Conservation (phyloP, 164 flowering plant genomes). For the Annona cherimola region DNA sequence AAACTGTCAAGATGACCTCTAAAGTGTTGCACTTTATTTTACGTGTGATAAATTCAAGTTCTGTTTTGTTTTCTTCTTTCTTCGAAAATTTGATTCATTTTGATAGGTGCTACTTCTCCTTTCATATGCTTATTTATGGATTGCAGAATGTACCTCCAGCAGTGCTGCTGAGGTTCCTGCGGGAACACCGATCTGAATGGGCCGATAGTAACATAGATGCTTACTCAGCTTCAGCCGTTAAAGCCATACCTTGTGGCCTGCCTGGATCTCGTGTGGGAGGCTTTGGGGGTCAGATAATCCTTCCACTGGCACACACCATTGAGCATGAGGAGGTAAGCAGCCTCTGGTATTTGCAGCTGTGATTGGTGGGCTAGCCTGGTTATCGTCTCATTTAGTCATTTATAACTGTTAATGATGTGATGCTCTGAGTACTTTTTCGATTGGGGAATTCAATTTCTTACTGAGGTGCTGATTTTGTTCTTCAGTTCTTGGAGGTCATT, state of each 20-base stretch:
- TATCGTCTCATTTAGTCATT: background rate
- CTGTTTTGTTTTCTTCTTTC: background rate
- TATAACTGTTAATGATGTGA: background rate
- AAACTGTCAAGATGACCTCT: too few species aligned
- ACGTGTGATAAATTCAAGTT: background rate
- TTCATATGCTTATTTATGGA: background rate
- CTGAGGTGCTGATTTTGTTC: background rate
- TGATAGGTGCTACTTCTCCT: background rate
- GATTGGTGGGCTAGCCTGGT: background rate
- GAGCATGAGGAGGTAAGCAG: constrained; percentile 87
- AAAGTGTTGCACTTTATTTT: too few species aligned
- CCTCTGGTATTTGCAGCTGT: background rate
- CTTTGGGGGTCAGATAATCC: constrained; percentile 77
- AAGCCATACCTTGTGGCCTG: constrained; percentile 67
- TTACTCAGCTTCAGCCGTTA: constrained; percentile 77
- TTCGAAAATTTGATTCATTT: background rate
- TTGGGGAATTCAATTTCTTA: background rate
- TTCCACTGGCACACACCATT: constrained; percentile 87
- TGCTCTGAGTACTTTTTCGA: background rate
- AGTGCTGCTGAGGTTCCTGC: constrained; percentile 73
- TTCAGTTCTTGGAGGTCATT: constrained; percentile 83
- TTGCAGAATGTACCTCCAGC: constrained; percentile 97
- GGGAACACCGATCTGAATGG: constrained; percentile 99
- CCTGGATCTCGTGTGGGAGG: constrained; percentile 67
- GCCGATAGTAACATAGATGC: constrained; percentile 87